Conservation (phyloP, 2,329 filamentous ascomycete species). For the Cyphellophora europaea region DNA sequence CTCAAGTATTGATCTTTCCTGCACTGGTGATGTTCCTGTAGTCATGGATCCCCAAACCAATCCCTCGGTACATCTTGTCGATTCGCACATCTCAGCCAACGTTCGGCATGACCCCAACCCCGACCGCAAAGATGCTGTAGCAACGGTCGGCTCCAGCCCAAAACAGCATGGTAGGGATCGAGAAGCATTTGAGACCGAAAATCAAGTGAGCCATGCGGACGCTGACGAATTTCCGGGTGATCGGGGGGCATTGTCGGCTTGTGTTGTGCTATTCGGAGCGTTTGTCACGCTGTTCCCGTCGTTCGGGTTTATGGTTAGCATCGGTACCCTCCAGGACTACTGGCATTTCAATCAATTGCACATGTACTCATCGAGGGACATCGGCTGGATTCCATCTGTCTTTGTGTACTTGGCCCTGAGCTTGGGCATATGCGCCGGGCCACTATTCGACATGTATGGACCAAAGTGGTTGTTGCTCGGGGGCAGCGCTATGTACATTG, state of each 20-base stretch:
- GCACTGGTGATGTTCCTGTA: not conserved
- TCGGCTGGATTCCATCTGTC: conserved; percentile 42
- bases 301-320: conserved; percentile 38
- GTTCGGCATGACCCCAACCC: not conserved
- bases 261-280: conserved; percentile 26
- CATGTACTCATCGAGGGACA: conserved; percentile 31
- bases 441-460: conserved; percentile 40
- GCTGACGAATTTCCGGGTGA: conserved; percentile 25
- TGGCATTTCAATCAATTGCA: conserved; percentile 36
- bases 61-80: not conserved
- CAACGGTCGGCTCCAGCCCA: not conserved
- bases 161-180: not conserved
- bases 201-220: not conserved
- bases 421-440: conserved; percentile 39
- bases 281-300: conserved; percentile 28
- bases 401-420: conserved; percentile 37
- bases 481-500: conserved; percentile 28
- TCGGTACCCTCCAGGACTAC: conserved; percentile 42
- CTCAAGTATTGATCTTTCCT: not conserved
- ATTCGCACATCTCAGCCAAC: not conserved
- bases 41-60: not conserved
- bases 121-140: not conserved
- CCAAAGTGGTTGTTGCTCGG: conserved; percentile 30
- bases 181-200: not conserved
- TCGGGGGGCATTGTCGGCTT: conserved; percentile 15